phyloP scores from a whole-genome alignment of 2,329 filamentous ascomycete species.

The Neophaeococcomyces aloes region DNA sequence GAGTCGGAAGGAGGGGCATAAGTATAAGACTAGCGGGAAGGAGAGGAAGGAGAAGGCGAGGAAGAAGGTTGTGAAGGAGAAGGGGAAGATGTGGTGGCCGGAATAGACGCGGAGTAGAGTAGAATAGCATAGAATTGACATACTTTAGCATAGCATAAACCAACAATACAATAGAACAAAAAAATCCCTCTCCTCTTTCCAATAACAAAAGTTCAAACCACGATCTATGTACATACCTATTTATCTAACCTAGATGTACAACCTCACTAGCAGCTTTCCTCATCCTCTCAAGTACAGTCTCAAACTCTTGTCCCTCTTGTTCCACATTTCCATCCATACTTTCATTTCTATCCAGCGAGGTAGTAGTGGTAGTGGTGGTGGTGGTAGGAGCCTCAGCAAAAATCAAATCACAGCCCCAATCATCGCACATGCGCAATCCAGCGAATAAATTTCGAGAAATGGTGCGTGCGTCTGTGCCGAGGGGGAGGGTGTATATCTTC shows the following conservation, averaged over 20 bases:
- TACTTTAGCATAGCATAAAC: too few species aligned
- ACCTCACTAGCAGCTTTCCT: slow-evolving; percentile 55
- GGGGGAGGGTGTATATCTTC: slow-evolving; percentile 55
- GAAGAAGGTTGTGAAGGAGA: background rate
- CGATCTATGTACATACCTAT: too few species aligned
- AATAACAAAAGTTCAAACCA: too few species aligned
- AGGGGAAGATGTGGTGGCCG: slow-evolving; percentile 8
- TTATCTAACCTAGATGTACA: too few species aligned
- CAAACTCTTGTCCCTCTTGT: slow-evolving; percentile 63
- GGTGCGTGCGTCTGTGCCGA: slow-evolving; percentile 59
- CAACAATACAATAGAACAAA: too few species aligned
- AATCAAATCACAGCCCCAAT: slow-evolving; percentile 66
- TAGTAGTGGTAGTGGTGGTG: slow-evolving; percentile 39
- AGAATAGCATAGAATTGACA: too few species aligned
- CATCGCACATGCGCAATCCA: slow-evolving; percentile 74
- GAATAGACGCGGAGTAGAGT: too few species aligned
- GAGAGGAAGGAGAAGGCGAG: slow-evolving; percentile 7
- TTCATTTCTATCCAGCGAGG: slow-evolving; percentile 24
- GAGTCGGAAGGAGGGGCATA: slow-evolving; percentile 48
- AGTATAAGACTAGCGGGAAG: slow-evolving; percentile 14
- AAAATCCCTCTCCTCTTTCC: too few species aligned
- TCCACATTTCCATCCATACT: slow-evolving; percentile 32
- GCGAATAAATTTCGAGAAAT: slow-evolving; percentile 86
- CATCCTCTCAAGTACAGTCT: slow-evolving; percentile 75
- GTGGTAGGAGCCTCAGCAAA: slow-evolving; percentile 60